Base-by-base conservation (phyloP, 352 stramenopile genomes). In the Aphanomyces euteiches region DNA sequence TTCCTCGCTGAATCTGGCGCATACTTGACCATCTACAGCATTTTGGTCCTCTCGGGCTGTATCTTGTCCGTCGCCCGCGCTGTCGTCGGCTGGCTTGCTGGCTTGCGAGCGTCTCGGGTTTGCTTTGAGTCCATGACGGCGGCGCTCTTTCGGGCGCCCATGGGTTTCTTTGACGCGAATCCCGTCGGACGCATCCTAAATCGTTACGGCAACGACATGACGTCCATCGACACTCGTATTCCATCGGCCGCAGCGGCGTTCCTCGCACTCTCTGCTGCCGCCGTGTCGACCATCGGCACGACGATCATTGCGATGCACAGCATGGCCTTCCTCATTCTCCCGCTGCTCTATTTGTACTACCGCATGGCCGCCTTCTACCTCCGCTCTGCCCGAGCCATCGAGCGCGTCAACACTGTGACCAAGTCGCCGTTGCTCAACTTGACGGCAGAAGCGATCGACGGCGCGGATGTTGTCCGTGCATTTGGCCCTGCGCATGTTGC, bases 301-400 rank as follows among this genome's bases (percentile, higher is more conserved):
- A 94, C 97, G 3, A 74, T 88, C 28, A 79, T 81, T 6, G 84
- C 93, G 0, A 96, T 84, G 10, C 88, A 91, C 53, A 89, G 84
- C 60, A 92, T 89, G 36, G 85, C 90, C 15, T 71, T 97, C 3
- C 70, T 96, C 37, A 54, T 97, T 7, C 38, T 97, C 6, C 90
- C 89, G 6, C 78, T 97, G 1, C 75, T 79, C 6, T 87, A 89
- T 13, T 69, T 95, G 4, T 98, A 98, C 75, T 84, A 88, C 36
- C 60, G 65, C 5, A 77, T 86, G n/a, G 75, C 72, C 36, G 40
- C 50, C 0, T 81, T 86, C 73, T 87, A 82, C 54, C 69, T 89
- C 53, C 64, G 43, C 2, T 80, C 83, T 12, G 79, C 81, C 17
- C 76, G 79, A 10, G 83, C 89, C 4, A 67, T 90, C 5, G 66